These are phyloP conservation scores for Macaranga tanarius DNA, from an alignment of 441 rosid species.

Conservation along the genomic window DNA sequence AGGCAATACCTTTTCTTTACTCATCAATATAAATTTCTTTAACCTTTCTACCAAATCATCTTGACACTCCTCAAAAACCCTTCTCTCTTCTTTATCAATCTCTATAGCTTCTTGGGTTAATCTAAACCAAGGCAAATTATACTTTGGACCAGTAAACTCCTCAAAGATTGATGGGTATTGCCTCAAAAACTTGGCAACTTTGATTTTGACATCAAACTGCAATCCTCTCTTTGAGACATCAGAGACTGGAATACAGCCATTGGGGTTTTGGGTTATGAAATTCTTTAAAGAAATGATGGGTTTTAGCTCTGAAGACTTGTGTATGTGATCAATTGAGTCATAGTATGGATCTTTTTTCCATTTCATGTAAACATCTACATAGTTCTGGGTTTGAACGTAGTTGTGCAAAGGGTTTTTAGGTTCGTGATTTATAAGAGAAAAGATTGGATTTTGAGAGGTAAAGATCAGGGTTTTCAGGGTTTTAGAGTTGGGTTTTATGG, in stretches of 20 bases:
- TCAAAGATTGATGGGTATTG: slow-evolving; percentile 69
- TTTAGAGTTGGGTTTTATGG: slow-evolving; percentile 28
- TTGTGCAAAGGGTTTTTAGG: slow-evolving; percentile 17
- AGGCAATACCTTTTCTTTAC: slow-evolving; percentile 63
- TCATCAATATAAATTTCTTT: slow-evolving; percentile 66
- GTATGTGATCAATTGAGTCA: slow-evolving; percentile 64
- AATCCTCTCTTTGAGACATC: slow-evolving; percentile 61
- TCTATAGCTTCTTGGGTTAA: slow-evolving; percentile 67
- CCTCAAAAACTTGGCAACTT: slow-evolving; percentile 65
- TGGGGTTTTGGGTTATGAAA: slow-evolving; percentile 44
- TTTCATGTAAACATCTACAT: slow-evolving; percentile 84
- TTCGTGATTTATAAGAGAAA: slow-evolving; percentile 8
- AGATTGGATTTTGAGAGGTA: slow-evolving; percentile 24
- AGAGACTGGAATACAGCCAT: slow-evolving; percentile 64
- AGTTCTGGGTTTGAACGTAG: slow-evolving; percentile 39
- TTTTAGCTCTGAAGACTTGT: slow-evolving; percentile 62
- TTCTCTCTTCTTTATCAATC: slow-evolving; percentile 54
- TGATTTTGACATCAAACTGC: slow-evolving; percentile 61
- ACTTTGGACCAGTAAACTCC: slow-evolving; percentile 66
- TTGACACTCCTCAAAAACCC: slow-evolving; percentile 39
- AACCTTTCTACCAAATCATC: slow-evolving; percentile 56
- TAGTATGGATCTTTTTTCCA: slow-evolving; percentile 71
- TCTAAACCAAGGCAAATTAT: slow-evolving; percentile 86
- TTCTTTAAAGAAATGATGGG: slow-evolving; percentile 62
- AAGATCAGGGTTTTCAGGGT: slow-evolving; percentile 29